Percentiles rank a stretch among this genome's conserved stretches.
Conservation (phyloP, 495 filamentous ascomycete genomes). For the Pseudomonodictys pantanalensis region DNA sequence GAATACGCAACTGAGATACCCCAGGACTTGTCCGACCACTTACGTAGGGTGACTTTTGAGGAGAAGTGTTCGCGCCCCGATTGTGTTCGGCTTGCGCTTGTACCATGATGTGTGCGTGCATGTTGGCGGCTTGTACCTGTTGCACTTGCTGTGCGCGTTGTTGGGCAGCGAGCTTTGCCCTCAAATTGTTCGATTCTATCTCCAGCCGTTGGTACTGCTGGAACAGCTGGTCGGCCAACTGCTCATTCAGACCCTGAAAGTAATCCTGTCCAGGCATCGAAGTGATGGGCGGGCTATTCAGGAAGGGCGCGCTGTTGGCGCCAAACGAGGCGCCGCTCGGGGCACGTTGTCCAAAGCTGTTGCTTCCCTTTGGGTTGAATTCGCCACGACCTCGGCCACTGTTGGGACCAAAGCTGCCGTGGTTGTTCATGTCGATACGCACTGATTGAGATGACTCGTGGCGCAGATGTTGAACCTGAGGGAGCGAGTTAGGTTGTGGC, state of each 20-base stretch:
- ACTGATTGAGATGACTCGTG: no score
- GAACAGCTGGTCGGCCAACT: conserved; percentile 57
- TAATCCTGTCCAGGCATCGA: conserved; percentile 28
- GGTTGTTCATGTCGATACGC: no score
- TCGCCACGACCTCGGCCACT: conserved; percentile 54
- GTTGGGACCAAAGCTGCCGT: conserved; percentile 51
- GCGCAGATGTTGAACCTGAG: no score
- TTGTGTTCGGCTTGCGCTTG: conserved; percentile 47
- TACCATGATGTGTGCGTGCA: conserved; percentile 42
- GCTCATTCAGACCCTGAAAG: conserved; percentile 35
- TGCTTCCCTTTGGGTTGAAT: conserved; percentile 43
- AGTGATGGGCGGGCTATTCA: conserved; percentile 37
- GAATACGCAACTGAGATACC: no score
- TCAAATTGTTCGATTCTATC: conserved; percentile 61
- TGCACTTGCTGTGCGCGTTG: conserved; percentile 45
- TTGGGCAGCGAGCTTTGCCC: conserved; percentile 42
- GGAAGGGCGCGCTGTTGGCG: conserved; percentile 29
- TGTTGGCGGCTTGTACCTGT: conserved; percentile 49
- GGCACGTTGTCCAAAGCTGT: conserved; percentile 39
- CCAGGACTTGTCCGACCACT: conserved; percentile 43
- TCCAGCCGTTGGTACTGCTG: conserved; percentile 65
- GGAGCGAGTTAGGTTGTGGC: no score
- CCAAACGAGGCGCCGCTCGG: conserved; percentile 42
- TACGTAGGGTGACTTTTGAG: conserved; percentile 35
- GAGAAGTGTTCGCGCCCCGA: conserved; percentile 34